These are phyloP conservation scores for Lachnellula occidentalis DNA, from an alignment of 2,329 filamentous ascomycete genomes.

Conservation along the genomic window DNA sequence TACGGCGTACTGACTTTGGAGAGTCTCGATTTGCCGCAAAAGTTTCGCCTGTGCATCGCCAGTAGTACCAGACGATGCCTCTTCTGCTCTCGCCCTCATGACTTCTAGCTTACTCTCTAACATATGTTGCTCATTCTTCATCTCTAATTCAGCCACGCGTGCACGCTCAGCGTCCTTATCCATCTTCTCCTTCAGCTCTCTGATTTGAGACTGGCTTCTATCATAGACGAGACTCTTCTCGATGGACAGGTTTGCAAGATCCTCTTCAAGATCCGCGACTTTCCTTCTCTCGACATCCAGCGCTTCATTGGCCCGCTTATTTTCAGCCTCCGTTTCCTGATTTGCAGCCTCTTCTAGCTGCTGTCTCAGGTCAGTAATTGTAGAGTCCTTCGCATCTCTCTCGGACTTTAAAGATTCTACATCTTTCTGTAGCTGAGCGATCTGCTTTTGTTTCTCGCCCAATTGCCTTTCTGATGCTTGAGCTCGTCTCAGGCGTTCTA, in stretches of 20 bases:
- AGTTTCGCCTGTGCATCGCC: slow-evolving; percentile 86
- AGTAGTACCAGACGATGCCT: slow-evolving; percentile 74
- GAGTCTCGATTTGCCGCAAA: slow-evolving; percentile 85
- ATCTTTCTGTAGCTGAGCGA: slow-evolving; percentile 49
- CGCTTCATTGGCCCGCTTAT: slow-evolving; percentile 60
- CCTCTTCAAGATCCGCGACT: slow-evolving; percentile 50
- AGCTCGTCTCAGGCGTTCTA: slow-evolving; percentile 43
- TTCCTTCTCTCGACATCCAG: slow-evolving; percentile 59
- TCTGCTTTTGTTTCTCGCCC: slow-evolving; percentile 47
- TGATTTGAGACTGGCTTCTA: slow-evolving; percentile 62
- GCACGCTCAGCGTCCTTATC: slow-evolving; percentile 67
- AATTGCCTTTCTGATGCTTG: slow-evolving; percentile 51
- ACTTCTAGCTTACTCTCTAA: slow-evolving; percentile 88
- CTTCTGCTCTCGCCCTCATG: slow-evolving; percentile 79
- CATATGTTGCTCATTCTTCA: slow-evolving; percentile 69
- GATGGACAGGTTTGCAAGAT: slow-evolving; percentile 60
- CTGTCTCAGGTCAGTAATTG: slow-evolving; percentile 61
- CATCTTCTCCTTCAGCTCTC: slow-evolving; percentile 66
- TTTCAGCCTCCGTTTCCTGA: slow-evolving; percentile 61
- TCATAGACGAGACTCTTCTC: slow-evolving; percentile 74
- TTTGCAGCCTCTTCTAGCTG: slow-evolving; percentile 65
- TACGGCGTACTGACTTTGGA: slow-evolving; percentile 91
- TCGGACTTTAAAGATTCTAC: slow-evolving; percentile 58
- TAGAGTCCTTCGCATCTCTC: slow-evolving; percentile 55
- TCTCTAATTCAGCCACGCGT: slow-evolving; percentile 64